Conservation (phyloP, 2,329 filamentous ascomycete species). For the Dryadomyces quercus-mongolicae region DNA sequence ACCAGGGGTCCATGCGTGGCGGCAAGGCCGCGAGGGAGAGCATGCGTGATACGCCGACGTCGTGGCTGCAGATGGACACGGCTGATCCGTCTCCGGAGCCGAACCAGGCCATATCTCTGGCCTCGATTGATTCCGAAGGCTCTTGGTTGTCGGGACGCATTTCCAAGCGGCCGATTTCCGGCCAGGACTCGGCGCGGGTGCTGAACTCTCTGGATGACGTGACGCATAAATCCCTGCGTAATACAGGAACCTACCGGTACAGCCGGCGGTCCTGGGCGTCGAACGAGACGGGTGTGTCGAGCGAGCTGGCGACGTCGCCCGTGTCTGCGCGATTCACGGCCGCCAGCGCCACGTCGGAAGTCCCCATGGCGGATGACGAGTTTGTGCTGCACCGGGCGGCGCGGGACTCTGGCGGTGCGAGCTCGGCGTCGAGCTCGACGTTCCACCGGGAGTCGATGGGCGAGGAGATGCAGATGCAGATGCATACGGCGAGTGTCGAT, state of each 20-base stretch:
- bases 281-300: slow-evolving; percentile 41
- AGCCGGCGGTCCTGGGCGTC: slow-evolving; percentile 25
- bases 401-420: slow-evolving; percentile 13
- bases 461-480: too few species aligned
- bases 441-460: slow-evolving; percentile 31
- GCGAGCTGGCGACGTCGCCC: slow-evolving; percentile 9
- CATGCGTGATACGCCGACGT: slow-evolving; percentile 32
- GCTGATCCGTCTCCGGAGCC: slow-evolving; percentile 40
- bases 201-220: slow-evolving; percentile 45
- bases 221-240: slow-evolving; percentile 20
- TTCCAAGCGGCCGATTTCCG: slow-evolving; percentile 19
- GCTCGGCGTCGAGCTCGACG: slow-evolving; percentile 11
- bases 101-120: slow-evolving; percentile 74
- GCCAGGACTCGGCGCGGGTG: slow-evolving; percentile 20
- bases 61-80: slow-evolving; percentile 23
- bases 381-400: slow-evolving; percentile 53
- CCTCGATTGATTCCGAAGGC: slow-evolving; percentile 88
- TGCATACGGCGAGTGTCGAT: slow-evolving; percentile 47
- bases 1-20: neutral
- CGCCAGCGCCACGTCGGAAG: neutral
- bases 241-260: slow-evolving; percentile 25
- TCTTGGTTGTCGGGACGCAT: slow-evolving; percentile 83
- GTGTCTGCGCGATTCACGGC: neutral
- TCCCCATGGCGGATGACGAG: slow-evolving; percentile 40
- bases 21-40: slow-evolving; percentile 15